phyloP scores from a whole-genome alignment of 371 early-diverging fungal genomes.

The Mortierella sp. region DNA sequence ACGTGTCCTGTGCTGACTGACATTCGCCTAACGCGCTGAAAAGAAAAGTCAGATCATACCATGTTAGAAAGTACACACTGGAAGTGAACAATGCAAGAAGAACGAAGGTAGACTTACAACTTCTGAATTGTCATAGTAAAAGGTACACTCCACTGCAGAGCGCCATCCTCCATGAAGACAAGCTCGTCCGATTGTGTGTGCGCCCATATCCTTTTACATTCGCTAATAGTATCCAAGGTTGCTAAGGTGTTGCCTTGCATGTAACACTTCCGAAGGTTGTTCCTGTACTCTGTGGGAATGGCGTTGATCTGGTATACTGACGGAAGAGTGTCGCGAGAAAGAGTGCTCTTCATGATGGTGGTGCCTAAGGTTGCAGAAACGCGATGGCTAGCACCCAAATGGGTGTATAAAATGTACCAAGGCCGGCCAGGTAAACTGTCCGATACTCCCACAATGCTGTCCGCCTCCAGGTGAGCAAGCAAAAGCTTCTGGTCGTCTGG shows the following conservation, averaged over 20 bases:
- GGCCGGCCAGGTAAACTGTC: slow-evolving; percentile 1
- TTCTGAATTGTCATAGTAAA: background rate
- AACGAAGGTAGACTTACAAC: slow-evolving; percentile 12
- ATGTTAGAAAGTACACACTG: background rate
- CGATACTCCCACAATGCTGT: slow-evolving; percentile 9
- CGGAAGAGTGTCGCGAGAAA: background rate
- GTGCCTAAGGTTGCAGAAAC: background rate
- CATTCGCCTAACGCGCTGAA: slow-evolving; percentile 17
- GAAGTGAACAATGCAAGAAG: background rate
- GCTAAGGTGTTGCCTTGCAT: background rate
- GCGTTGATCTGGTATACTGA: background rate
- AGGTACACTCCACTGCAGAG: slow-evolving; percentile 27
- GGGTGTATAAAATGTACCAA: slow-evolving; percentile 14
- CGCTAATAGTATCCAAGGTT: background rate
- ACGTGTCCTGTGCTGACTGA: background rate
- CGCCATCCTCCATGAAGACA: slow-evolving; percentile 20
- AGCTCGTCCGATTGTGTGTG: slow-evolving; percentile 32
- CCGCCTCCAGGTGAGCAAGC: slow-evolving; percentile 18
- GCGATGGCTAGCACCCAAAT: background rate
- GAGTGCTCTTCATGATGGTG: background rate
- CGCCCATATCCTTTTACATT: slow-evolving; percentile 16
- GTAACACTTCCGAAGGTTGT: slow-evolving; percentile 9
- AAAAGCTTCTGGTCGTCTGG: slow-evolving; percentile 22
- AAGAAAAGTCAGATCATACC: background rate
- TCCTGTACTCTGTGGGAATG: slow-evolving; percentile 16